Evolutionary conservation across 805 yeast species (phyloP), one percentile per base, ranked within the genome.

Genomic region (Pichia paraexigua): DNA sequence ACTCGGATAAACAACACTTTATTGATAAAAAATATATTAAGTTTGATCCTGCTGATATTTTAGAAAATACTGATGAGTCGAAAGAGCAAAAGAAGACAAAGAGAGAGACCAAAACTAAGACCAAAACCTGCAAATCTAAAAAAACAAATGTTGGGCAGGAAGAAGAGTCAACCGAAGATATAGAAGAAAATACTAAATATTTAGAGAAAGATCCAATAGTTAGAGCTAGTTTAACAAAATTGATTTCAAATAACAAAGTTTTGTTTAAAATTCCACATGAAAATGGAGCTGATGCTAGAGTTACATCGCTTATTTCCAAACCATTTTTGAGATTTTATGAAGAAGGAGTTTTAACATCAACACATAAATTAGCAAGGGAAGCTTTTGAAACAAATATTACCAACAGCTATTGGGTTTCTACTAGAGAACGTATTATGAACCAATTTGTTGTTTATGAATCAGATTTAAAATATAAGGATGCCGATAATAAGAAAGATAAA

Each of bases 321-420:
- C 74, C 82, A 3, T 94, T 84, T 60, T 62, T 83, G 27, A 70
- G 79, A 32, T 79, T 75, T 58, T 90, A 87, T 62, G 97, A 91
- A 55, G 78, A 81, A 50, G 90, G 87, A 0, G 67, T 80, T 0
- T 66, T 94, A 49, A 76, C 84, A 1, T 88, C 97, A 0, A 82
- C 82, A 53, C 84, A 79, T 50, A 77, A 78, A 15, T 71, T 80
- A 51, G 97, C 98, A 0, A 75, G 76, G 51, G 85, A 86, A 51
- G 96, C 95, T 2, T 70, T 94, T 44, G 72, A 78, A n/a, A 74
- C 87, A 60, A 88, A 88, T 54, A 81, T 89, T 0, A 72, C 83
- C 13, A 88, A 94, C 39, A 82, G 96, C 10, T 94, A 94, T 66
- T 94, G 99, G 99, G 80, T 86, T 60, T 86, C 96, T 15, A 81